Conservation (phyloP, 225 moss, liverwort and hornwort genomes). For the Bryum argenteum region DNA sequence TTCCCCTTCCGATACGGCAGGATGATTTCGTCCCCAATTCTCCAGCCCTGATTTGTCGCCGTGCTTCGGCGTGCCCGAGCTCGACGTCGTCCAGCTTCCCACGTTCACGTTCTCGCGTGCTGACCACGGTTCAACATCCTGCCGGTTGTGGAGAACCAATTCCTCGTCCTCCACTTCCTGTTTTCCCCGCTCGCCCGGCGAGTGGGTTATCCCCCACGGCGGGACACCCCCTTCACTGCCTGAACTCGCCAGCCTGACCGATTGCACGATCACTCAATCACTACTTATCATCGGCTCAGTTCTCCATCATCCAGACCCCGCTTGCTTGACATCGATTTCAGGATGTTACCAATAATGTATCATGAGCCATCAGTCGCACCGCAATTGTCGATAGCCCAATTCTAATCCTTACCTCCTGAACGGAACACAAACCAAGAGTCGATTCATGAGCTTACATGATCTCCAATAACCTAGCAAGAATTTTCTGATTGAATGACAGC, state of each 20-base stretch:
- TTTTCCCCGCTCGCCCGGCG: constrained; percentile 31
- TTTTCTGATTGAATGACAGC: too few species aligned
- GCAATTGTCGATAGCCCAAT: too few species aligned
- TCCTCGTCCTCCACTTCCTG: constrained; percentile 29
- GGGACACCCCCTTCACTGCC: constrained; percentile 13
- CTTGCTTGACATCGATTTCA: too few species aligned
- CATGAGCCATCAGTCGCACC: too few species aligned
- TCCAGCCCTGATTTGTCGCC: constrained; percentile 31
- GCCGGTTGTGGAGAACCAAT: background rate
- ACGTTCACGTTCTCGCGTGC: constrained; percentile 4
- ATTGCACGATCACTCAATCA: constrained; percentile 20
- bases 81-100: constrained; percentile 33
- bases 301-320: too few species aligned
- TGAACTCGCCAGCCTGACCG: constrained; percentile 41
- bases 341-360: too few species aligned
- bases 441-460: too few species aligned
- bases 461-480: too few species aligned
- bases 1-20: constrained; percentile 30
- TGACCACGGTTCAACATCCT: too few species aligned
- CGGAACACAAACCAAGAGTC: too few species aligned
- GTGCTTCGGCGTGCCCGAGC: constrained; percentile 19
- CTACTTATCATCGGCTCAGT: too few species aligned
- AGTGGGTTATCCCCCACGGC: constrained; percentile 37
- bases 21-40: constrained; percentile 33
- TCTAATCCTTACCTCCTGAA: too few species aligned